phyloP scores from a whole-genome alignment of 805 yeast genomes.

The Candida glaebosa region DNA sequence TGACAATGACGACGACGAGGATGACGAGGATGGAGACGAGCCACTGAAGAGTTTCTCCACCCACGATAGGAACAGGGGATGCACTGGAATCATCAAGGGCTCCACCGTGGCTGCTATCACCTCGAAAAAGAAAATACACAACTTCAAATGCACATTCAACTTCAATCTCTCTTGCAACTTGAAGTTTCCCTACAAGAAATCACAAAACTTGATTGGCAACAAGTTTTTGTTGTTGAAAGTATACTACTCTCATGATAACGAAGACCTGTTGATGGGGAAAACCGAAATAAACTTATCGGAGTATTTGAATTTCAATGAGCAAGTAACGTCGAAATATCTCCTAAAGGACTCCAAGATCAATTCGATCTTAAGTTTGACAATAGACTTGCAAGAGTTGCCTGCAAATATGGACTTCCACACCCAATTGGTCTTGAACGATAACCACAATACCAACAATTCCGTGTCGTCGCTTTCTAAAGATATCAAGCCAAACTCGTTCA shows the following conservation, averaged over 20 bases:
- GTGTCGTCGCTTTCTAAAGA: conserved; percentile 1
- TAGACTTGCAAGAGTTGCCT: conserved; percentile 47
- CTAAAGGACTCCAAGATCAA: conserved; percentile 79
- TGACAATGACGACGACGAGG: background rate
- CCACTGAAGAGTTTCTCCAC: background rate
- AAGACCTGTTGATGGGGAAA: conserved; percentile 53
- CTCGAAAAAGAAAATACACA: conserved; percentile 29
- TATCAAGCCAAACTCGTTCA: conserved; percentile 34
- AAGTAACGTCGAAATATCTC: conserved; percentile 59
- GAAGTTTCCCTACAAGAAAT: conserved; percentile 38
- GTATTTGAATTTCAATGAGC: conserved; percentile 53
- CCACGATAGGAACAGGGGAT: background rate
- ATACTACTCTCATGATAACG: conserved; percentile 21
- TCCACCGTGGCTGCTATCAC: conserved; percentile 29
- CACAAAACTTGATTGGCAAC: conserved; percentile 36
- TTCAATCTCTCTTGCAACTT: conserved; percentile 32
- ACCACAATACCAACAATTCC: background rate
- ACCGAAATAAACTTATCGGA: conserved; percentile 70
- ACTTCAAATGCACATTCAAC: conserved; percentile 38
- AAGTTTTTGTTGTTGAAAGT: conserved; percentile 40
- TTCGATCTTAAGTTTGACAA: conserved; percentile 63
- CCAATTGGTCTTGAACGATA: conserved; percentile 33
- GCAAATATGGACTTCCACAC: conserved; percentile 39
- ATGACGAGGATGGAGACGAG: background rate
- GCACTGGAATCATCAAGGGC: conserved; percentile 5